These are phyloP conservation scores for Talaromyces pinophilus DNA, from an alignment of 2,329 filamentous ascomycete genomes.

Conservation along the genomic window DNA sequence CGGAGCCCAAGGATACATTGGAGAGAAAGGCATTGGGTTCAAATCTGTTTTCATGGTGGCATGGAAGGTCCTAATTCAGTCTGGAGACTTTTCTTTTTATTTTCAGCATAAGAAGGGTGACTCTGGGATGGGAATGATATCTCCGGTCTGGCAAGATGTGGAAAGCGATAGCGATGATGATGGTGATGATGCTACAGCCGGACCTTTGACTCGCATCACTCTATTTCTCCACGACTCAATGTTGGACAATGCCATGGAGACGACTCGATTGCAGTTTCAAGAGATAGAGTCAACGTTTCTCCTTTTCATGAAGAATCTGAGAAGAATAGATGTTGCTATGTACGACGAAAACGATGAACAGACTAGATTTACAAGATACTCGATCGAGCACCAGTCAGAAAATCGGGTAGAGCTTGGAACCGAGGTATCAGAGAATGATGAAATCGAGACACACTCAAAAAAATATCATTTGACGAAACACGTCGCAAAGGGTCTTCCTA, in stretches of 20 bases:
- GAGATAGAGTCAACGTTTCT: background rate
- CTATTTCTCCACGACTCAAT: background rate
- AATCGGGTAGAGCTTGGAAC: background rate
- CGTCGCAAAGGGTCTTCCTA: background rate
- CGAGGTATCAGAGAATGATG: background rate
- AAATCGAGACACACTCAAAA: background rate
- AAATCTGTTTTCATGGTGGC: background rate
- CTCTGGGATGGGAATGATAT: background rate
- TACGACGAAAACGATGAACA: background rate
- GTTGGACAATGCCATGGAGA: background rate
- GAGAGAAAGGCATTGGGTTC: background rate
- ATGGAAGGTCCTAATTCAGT: background rate
- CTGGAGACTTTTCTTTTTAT: background rate
- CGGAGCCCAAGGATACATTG: background rate
- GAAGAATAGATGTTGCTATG: background rate
- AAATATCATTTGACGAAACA: background rate
- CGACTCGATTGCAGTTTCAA: background rate
- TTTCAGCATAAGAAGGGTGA: background rate
- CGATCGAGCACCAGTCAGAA: background rate
- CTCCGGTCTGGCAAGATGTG: background rate
- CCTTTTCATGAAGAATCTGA: background rate
- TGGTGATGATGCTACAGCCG: background rate
- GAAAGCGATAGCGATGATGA: background rate
- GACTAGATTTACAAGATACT: background rate
- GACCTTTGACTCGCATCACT: background rate